Evolutionary conservation across 768 basidiomycete species (phyloP).

Genomic region (Boletellus emodensis): DNA sequence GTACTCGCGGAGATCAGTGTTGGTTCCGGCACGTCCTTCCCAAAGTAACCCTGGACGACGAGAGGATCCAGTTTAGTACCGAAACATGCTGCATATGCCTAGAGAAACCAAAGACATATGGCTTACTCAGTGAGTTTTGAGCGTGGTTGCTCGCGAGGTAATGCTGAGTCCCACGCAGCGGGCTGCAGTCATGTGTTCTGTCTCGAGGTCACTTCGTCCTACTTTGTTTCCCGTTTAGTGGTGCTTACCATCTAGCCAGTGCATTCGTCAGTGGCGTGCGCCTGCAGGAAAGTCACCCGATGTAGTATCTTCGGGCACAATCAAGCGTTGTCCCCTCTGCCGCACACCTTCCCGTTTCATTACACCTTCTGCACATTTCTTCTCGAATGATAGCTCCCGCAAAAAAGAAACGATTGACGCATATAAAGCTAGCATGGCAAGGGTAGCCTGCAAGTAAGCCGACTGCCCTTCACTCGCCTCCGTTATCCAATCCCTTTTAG

Average conservation of each 20-base stretch:
- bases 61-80: constrained; percentile 34
- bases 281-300: constrained; percentile 50
- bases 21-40: constrained; percentile 65
- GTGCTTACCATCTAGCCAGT: constrained; percentile 38
- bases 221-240: background rate
- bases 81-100: constrained; percentile 69
- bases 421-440: constrained; percentile 73
- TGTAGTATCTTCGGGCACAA: constrained; percentile 51
- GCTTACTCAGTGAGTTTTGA: constrained; percentile 53
- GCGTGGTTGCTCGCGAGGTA: background rate
- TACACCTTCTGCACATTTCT: constrained; percentile 70
- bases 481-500: constrained; percentile 30
- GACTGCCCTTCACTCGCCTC: background rate
- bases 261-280: constrained; percentile 76
- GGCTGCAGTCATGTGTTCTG: constrained; percentile 81
- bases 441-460: constrained; percentile 62
- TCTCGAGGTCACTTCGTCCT: constrained; percentile 45
- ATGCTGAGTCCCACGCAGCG: constrained; percentile 35
- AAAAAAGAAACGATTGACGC: constrained; percentile 49
- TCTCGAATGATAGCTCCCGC: constrained; percentile 46
- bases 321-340: constrained; percentile 79
- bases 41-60: constrained; percentile 19
- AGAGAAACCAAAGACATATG: constrained; percentile 66
- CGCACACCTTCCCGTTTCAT: constrained; percentile 63
- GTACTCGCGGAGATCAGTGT: constrained; percentile 63